A percentile compares a stretch with the other conserved stretches of the same genome.
These are phyloP conservation scores for Neofusicoccum kwambonambiense DNA, from an alignment of 2,329 filamentous ascomycete species.

Conservation along the genomic window DNA sequence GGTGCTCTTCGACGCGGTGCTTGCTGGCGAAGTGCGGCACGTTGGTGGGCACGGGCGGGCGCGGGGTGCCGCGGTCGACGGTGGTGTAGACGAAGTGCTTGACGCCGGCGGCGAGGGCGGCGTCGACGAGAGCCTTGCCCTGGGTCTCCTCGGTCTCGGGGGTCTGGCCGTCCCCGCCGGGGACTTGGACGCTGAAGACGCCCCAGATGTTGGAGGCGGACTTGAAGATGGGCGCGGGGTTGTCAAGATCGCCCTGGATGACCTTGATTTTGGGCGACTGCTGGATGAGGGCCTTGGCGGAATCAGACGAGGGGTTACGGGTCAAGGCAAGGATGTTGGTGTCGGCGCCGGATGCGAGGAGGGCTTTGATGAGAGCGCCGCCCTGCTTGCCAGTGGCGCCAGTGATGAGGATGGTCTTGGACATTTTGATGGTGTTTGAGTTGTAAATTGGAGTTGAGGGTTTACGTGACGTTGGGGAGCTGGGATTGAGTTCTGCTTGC, in stretches of 20 bases:
- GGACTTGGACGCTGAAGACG: constrained; percentile 32
- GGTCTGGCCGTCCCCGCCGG: constrained; percentile 17
- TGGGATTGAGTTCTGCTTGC: background rate
- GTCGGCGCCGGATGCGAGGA: constrained; percentile 34
- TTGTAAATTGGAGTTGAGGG: no score
- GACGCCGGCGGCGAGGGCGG: constrained; percentile 30
- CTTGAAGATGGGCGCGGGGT: constrained; percentile 51
- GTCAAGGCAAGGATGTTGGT: constrained; percentile 59
- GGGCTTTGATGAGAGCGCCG: constrained; percentile 39
- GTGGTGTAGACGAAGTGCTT: constrained; percentile 39
- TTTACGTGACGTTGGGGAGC: no score
- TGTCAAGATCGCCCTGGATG: constrained; percentile 55
- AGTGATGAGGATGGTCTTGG: constrained; percentile 39
- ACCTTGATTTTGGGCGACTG: constrained; percentile 51
- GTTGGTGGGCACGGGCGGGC: constrained; percentile 51
- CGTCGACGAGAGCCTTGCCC: constrained; percentile 39
- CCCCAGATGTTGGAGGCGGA: constrained; percentile 39
- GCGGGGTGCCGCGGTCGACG: constrained; percentile 37
- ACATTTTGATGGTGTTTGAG: constrained; percentile 24
- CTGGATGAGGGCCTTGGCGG: constrained; percentile 48
- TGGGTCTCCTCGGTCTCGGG: constrained; percentile 33
- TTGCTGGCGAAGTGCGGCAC: constrained; percentile 63
- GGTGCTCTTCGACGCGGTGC: constrained; percentile 59
- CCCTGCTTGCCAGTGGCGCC: constrained; percentile 49
- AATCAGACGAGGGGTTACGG: constrained; percentile 49